Evolutionary conservation across 176 grass and related monocot species (phyloP).

Genomic region (Otatea glauca): DNA sequence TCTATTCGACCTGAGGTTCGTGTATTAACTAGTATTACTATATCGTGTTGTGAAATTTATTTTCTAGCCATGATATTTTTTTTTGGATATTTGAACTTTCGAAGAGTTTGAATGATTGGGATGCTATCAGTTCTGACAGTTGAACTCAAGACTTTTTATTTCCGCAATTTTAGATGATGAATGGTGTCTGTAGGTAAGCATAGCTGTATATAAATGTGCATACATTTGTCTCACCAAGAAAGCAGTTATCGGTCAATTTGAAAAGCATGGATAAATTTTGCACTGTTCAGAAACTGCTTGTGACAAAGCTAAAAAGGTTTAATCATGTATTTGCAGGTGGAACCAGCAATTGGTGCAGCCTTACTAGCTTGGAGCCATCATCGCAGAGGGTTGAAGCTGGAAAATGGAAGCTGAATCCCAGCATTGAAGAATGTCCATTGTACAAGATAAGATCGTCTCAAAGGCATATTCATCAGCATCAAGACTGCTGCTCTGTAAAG

Average conservation of each 20-base stretch:
- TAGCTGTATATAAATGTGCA: background rate
- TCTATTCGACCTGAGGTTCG: slow-evolving; percentile 82
- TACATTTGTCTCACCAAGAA: background rate
- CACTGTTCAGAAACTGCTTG: background rate
- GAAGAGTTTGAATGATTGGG: background rate
- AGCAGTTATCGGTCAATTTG: background rate
- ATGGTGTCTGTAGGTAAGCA: background rate
- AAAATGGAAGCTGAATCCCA: slow-evolving; percentile 55
- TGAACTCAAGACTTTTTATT: background rate
- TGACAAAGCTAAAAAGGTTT: slow-evolving; percentile 1
- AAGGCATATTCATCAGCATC: slow-evolving; percentile 32
- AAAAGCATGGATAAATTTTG: background rate
- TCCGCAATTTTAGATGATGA: slow-evolving; percentile 4
- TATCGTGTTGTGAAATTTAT: slow-evolving; percentile 24
- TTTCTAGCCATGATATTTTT: slow-evolving; percentile 28
- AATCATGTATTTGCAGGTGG: slow-evolving; percentile 60
- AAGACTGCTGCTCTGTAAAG: slow-evolving; percentile 26
- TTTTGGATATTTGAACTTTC: background rate
- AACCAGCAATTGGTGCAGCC: slow-evolving; percentile 89
- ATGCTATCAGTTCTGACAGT: slow-evolving; percentile 3
- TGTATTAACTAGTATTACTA: slow-evolving; percentile 10
- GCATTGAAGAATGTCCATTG: slow-evolving; percentile 6
- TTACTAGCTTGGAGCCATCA: slow-evolving; percentile 71
- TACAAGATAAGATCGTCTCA: slow-evolving; percentile 26
- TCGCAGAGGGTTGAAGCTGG: slow-evolving; percentile 46